Evolutionary conservation across 176 grass and related monocot species (phyloP).

Genomic region (Oryza longistaminata): DNA sequence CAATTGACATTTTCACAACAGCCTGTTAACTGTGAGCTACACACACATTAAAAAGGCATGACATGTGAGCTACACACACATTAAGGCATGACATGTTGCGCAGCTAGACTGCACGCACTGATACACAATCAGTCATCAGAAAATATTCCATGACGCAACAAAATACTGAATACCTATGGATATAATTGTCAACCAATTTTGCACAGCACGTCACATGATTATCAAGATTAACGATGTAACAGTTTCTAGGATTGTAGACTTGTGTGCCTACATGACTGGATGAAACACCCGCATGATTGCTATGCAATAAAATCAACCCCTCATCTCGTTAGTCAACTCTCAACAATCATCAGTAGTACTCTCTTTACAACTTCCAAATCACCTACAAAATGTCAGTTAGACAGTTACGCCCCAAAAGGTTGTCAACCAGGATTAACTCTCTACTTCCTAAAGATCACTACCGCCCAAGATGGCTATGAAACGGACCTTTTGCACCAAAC

Average conservation of each 20-base stretch:
- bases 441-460: background rate
- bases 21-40: background rate
- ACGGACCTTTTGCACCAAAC: background rate
- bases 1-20: background rate
- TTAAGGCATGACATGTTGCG: background rate
- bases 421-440: background rate
- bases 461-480: too few species aligned
- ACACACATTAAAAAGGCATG: background rate
- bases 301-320: background rate
- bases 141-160: background rate
- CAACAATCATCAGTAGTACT: background rate
- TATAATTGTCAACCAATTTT: background rate
- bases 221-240: too few species aligned
- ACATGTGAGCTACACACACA: background rate
- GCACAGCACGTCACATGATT: too few species aligned
- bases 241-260: too few species aligned
- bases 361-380: background rate
- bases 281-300: background rate
- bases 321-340: background rate
- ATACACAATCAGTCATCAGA: conserved; percentile 13
- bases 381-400: background rate
- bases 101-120: background rate
- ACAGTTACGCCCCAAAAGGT: too few species aligned
- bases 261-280: background rate
- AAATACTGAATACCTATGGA: background rate